Evolutionary conservation across 495 filamentous ascomycete genomes (phyloP).

Genomic region (Aspergillus panamensis): DNA sequence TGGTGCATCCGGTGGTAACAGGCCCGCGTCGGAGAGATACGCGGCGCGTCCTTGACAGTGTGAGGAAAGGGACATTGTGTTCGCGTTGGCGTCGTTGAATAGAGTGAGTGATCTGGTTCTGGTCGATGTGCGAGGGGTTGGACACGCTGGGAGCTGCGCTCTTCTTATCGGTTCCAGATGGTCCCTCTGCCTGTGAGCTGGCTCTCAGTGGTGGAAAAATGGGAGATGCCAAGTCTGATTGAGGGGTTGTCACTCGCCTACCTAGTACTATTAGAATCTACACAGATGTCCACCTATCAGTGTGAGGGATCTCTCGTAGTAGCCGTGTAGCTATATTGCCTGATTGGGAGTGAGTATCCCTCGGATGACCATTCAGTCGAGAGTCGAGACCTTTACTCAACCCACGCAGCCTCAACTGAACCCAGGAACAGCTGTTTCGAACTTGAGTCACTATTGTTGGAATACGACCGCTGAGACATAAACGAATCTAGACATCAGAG

Average conservation of each 20-base stretch:
- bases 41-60: slow-evolving; percentile 7
- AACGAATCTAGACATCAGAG: no score
- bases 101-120: no score
- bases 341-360: no score
- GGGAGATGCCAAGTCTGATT: slow-evolving; percentile 1
- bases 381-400: no score
- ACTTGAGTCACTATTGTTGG: no score
- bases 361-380: no score
- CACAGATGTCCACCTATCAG: not conserved
- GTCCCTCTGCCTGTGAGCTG: not conserved
- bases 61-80: slow-evolving; percentile 5
- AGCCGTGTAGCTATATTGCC: not conserved
- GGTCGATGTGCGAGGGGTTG: no score
- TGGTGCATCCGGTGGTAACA: slow-evolving; percentile 7
- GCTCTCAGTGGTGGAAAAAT: slow-evolving; percentile 13
- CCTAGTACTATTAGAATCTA: no score
- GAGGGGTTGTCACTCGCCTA: slow-evolving; percentile 8
- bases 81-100: not conserved
- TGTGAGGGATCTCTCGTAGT: not conserved
- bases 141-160: not conserved
- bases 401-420: no score
- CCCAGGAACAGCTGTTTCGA: no score
- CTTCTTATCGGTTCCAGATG: not conserved
- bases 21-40: slow-evolving; percentile 9
- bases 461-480: no score